Evolutionary conservation across 208 protist species (phyloP), one percentile per base, ranked within the genome.

Genomic region (Herpetomonas tarakana): DNA sequence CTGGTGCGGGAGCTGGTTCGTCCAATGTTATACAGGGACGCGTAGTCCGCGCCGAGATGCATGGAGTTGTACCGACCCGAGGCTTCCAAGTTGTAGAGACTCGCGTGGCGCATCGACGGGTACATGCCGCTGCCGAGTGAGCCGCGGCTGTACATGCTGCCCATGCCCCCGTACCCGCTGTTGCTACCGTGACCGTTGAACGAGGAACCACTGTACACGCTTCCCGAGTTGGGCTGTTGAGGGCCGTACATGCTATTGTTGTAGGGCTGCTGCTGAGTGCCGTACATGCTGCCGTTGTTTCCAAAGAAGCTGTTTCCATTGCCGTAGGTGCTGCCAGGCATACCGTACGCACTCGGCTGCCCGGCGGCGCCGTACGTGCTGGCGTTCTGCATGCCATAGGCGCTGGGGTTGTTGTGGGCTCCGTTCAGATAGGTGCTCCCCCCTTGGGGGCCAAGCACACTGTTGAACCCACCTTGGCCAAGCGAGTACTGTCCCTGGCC

Each of bases 121-220:
- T 49, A 49, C 44, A 49, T 12, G 44, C 44, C 19, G 35, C 35
- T 41, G 35, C 35, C 35, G 35, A 6, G 6, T 6, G 35, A 41
- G 14, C 14, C 9, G 9, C 6, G 6, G 35, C 69, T 59, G 56
- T 78, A 78, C 55, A 78, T 72, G 52, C 51, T 69, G 45, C 71
- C 79, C 59, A 66, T 62, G 12, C 52, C 62, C 4, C 28, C 22
- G 54, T 69, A 68, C 80, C 83, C 78, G 25, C 54, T 58, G n/a
- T n/a, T n/a, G n/a, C n/a, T n/a, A n/a, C n/a, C n/a, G n/a, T n/a
- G n/a, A n/a, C n/a, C n/a, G n/a, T n/a, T n/a, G n/a, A n/a, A n/a
- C n/a, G n/a, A n/a, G n/a, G n/a, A n/a, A n/a, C n/a, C n/a, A n/a
- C n/a, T n/a, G n/a, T n/a, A n/a, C n/a, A n/a, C n/a, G n/a, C n/a